A percentile compares a stretch with the other conserved stretches of the same genome.
phyloP scores from a whole-genome alignment of 805 yeast species.

The Nakazawaea ernobii region DNA sequence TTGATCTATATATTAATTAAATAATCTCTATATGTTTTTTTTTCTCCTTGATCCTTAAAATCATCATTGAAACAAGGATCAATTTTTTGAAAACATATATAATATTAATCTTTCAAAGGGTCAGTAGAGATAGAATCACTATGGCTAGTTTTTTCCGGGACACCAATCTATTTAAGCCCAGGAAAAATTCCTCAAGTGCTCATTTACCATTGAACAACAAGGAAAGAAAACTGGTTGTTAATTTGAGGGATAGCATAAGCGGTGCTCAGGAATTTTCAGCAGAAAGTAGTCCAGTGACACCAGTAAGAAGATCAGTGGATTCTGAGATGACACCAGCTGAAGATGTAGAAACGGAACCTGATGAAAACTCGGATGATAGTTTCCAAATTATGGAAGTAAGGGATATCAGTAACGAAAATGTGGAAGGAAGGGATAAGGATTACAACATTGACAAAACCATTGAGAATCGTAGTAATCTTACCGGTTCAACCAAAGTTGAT shows the following conservation, averaged over 20 bases:
- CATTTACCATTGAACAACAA: not conserved
- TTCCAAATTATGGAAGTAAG: constrained; percentile 6
- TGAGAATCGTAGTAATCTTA: not conserved
- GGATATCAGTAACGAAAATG: not conserved
- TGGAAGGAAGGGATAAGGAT: too few species aligned
- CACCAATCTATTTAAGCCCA: constrained; percentile 12
- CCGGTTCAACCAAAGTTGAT: not conserved
- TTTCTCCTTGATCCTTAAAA: too few species aligned
- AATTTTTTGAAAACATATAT: not conserved
- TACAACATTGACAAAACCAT: not conserved
- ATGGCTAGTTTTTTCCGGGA: constrained; percentile 16
- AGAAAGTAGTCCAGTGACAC: not conserved
- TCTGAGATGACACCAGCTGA: too few species aligned
- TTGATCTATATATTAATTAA: too few species aligned
- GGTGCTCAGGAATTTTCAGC: not conserved
- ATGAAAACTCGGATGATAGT: not conserved
- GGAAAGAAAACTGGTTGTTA: not conserved
- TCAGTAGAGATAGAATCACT: not conserved
- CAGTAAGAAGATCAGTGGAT: not conserved
- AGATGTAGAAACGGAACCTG: not conserved
- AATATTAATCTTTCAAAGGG: too few species aligned
- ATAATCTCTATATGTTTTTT: too few species aligned
- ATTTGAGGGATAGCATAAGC: too few species aligned
- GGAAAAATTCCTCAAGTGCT: not conserved
- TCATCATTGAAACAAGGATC: too few species aligned